Evolutionary conservation across 805 yeast genomes (phyloP), one percentile per base, ranked within the genome.

Genomic region (Ogataea parapolymorpha): DNA sequence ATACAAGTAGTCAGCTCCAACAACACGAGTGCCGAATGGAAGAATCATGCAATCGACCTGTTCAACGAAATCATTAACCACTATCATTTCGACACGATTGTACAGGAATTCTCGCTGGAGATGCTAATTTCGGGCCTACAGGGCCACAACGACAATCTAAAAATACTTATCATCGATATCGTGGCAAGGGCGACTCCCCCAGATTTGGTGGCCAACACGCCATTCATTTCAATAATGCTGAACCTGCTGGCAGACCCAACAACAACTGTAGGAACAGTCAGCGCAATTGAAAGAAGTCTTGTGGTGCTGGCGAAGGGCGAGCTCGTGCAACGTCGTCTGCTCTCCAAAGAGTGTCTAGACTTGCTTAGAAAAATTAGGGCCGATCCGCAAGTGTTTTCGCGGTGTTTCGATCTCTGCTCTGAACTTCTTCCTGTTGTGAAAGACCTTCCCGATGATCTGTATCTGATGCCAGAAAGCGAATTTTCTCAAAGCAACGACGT

Each of bases 171-270:
- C 22, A 50, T 62, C 11, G 40, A 52, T 3, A 41, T 62, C 10
- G 41, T 67, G 5, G 22, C 43, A 4, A 51, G 48, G 25, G 59
- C 65, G 4, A 45, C 51, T 6, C 66, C 67, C 2, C 47, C 62
- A 3, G 70, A 63, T 41, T 26, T 62, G n/a, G 41, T 65, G 12
- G 65, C 66, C 8, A 62, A 59, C 35, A 57, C 67, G 0, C 53
- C 59, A 4, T 39, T 66, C 4, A 35, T 61, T 12, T 39, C 47
- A 11, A 46, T 47, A 14, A 18, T 67, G 25, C 47, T 65, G 20
- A 32, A 42, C 3, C 33, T 58, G 12, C 35, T 62, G 32, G 45
- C 40, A 6, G 52, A 53, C 25, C 44, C 49, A 3, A 45, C 44
- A 2, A 48, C 56, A 2, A 40, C 54, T 3, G 45, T 53, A 17